Evolutionary conservation across 331 rosid species (phyloP).

Genomic region (Pyrus hybrid): DNA sequence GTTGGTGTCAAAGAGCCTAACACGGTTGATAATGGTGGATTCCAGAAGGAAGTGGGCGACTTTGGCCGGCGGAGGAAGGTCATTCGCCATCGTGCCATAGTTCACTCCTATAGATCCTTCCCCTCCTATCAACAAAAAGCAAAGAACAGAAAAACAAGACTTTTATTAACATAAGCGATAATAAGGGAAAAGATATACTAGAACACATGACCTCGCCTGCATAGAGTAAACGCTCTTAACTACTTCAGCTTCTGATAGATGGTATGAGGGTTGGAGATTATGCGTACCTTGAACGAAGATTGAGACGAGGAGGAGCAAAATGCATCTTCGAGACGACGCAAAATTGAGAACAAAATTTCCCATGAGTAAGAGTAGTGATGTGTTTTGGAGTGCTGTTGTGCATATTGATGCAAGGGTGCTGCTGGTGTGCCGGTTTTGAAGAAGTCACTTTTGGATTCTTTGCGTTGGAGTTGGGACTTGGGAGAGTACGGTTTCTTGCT

Average conservation of each 20-base stretch:
- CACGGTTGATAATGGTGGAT: constrained; percentile 46
- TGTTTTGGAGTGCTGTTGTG: background rate
- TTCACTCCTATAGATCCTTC: constrained; percentile 59
- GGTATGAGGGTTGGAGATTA: background rate
- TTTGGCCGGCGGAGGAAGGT: constrained; percentile 55
- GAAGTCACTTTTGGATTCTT: constrained; percentile 51
- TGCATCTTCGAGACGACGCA: background rate
- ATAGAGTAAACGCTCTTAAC: too few relatives aligned
- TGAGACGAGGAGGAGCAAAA: constrained; percentile 25
- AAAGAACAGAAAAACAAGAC: background rate
- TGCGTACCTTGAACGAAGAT: constrained; percentile 29
- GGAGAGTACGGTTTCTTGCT: constrained; percentile 26
- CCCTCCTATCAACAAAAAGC: constrained; percentile 1
- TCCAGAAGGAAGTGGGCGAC: constrained; percentile 52
- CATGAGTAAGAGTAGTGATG: constrained; percentile 15
- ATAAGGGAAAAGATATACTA: too few relatives aligned
- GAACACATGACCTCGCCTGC: too few relatives aligned
- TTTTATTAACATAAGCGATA: too few relatives aligned
- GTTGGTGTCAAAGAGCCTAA: constrained; percentile 51
- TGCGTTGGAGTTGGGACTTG: constrained; percentile 28
- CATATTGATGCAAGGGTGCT: background rate
- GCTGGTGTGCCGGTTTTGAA: constrained; percentile 25
- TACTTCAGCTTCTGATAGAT: too few relatives aligned
- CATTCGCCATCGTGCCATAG: constrained; percentile 61
- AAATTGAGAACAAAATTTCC: constrained; percentile 8